phyloP scores from a whole-genome alignment of 768 basidiomycete species.

The Suillus brevipes region DNA sequence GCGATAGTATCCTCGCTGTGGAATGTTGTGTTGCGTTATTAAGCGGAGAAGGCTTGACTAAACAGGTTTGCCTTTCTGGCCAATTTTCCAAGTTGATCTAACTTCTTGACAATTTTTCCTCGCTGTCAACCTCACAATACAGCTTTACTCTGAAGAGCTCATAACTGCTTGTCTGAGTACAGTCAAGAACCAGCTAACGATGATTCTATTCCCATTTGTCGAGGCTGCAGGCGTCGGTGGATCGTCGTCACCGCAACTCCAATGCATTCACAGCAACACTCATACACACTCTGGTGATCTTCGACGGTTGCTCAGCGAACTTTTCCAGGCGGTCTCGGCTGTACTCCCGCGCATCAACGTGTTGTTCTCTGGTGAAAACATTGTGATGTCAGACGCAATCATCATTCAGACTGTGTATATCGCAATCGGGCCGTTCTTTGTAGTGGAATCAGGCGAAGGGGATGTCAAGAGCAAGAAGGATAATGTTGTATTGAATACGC shows the following conservation, averaged over 20 bases:
- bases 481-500: constrained; percentile 55
- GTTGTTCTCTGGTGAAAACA: constrained; percentile 69
- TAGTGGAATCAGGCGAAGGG: constrained; percentile 65
- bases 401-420: constrained; percentile 94
- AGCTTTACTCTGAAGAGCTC: constrained; percentile 94
- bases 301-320: constrained; percentile 58
- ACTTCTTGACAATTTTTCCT: neutral
- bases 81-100: neutral
- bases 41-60: constrained; percentile 75
- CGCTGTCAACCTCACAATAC: neutral
- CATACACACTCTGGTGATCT: constrained; percentile 34
- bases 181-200: constrained; percentile 78
- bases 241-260: constrained; percentile 49
- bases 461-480: constrained; percentile 60
- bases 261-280: constrained; percentile 48
- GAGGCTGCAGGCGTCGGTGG: constrained; percentile 56
- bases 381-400: constrained; percentile 80
- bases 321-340: constrained; percentile 71
- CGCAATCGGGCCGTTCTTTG: constrained; percentile 92
- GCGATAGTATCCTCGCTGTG: constrained; percentile 78
- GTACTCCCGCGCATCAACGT: constrained; percentile 74
- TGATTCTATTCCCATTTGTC: constrained; percentile 83
- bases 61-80: constrained; percentile 60
- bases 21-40: constrained; percentile 82
- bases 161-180: constrained; percentile 75